Percentiles rank a stretch among this genome's conserved stretches.
phyloP scores from a whole-genome alignment of 208 protist genomes.

The Phytomonas sp. region DNA sequence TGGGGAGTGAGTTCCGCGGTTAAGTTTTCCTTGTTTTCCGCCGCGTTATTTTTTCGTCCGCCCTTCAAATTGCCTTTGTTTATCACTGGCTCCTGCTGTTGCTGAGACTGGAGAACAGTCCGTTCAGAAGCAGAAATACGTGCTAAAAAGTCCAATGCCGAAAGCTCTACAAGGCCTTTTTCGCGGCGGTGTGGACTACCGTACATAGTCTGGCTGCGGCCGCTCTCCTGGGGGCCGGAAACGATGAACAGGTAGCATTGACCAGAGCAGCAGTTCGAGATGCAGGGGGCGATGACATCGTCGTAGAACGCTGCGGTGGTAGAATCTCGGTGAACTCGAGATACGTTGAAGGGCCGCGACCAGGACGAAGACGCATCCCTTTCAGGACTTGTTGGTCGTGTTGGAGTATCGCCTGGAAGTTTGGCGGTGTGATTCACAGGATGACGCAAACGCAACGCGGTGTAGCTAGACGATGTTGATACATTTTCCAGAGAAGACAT shows the following conservation, averaged over 20 bases:
- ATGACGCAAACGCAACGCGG: slow-evolving; percentile 45
- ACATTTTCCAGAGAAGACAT: slow-evolving; percentile 71
- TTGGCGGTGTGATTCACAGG: slow-evolving; percentile 13
- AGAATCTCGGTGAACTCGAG: slow-evolving; percentile 67
- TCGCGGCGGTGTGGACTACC: slow-evolving; percentile 75
- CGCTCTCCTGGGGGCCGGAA: slow-evolving; percentile 64
- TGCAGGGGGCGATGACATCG: slow-evolving; percentile 72
- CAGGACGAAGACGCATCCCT: slow-evolving; percentile 13
- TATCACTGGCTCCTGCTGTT: slow-evolving; percentile 9
- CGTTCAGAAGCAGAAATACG: slow-evolving; percentile 31
- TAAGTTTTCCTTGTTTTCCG: slow-evolving; percentile 12
- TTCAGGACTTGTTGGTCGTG: background rate
- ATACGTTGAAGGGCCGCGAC: slow-evolving; percentile 59
- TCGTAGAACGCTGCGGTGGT: slow-evolving; percentile 64
- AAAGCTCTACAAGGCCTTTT: slow-evolving; percentile 71
- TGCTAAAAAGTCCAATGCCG: slow-evolving; percentile 56
- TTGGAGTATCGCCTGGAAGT: background rate
- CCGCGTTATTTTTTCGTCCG: background rate
- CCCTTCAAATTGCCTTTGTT: background rate
- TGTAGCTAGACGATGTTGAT: slow-evolving; percentile 64
- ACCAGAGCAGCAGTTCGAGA: slow-evolving; percentile 61
- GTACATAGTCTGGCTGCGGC: slow-evolving; percentile 82
- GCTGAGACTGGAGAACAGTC: slow-evolving; percentile 23
- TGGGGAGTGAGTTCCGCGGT: slow-evolving; percentile 8
- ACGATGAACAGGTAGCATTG: slow-evolving; percentile 84